These are phyloP conservation scores for Amniculicola lignicola DNA, from an alignment of 495 filamentous ascomycete species.

Conservation along the genomic window DNA sequence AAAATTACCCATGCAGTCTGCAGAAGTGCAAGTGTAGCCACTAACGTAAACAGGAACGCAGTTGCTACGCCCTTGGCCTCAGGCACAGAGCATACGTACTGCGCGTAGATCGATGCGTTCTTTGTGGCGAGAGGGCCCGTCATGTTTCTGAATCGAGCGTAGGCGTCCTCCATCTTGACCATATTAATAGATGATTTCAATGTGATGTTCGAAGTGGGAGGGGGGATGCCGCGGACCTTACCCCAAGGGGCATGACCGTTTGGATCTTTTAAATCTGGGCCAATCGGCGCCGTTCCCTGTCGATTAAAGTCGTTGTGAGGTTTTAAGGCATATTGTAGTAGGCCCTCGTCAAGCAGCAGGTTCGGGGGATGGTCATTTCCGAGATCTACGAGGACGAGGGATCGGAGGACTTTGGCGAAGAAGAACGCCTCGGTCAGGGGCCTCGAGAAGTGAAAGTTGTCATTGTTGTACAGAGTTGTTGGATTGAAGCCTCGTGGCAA, in stretches of 20 bases:
- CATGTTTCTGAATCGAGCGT: slow-evolving; percentile 2
- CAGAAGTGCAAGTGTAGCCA: slow-evolving; percentile 17
- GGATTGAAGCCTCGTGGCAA: neutral
- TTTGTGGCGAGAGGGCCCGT: slow-evolving; percentile 8
- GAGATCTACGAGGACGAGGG: slow-evolving; percentile 20
- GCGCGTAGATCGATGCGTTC: slow-evolving; percentile 14
- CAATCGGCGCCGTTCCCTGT: neutral
- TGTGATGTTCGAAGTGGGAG: neutral
- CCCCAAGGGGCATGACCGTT: neutral
- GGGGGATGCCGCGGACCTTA: neutral
- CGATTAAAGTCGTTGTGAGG: slow-evolving; percentile 21
- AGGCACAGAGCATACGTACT: slow-evolving; percentile 25
- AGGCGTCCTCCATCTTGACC: neutral
- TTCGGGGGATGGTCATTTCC: slow-evolving; percentile 19
- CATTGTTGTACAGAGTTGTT: slow-evolving; percentile 14
- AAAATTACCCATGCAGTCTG: slow-evolving; percentile 22
- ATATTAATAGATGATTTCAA: neutral
- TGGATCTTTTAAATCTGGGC: neutral
- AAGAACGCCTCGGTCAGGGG: slow-evolving; percentile 19
- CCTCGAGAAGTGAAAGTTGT: slow-evolving; percentile 7
- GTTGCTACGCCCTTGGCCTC: neutral
- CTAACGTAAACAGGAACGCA: slow-evolving; percentile 8
- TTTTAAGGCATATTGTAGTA: slow-evolving; percentile 21
- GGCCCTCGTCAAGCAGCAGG: slow-evolving; percentile 14
- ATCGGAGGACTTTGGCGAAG: slow-evolving; percentile 17